phyloP scores from a whole-genome alignment of 169 alveolate genomes.

The Plasmodium chabaudi region DNA sequence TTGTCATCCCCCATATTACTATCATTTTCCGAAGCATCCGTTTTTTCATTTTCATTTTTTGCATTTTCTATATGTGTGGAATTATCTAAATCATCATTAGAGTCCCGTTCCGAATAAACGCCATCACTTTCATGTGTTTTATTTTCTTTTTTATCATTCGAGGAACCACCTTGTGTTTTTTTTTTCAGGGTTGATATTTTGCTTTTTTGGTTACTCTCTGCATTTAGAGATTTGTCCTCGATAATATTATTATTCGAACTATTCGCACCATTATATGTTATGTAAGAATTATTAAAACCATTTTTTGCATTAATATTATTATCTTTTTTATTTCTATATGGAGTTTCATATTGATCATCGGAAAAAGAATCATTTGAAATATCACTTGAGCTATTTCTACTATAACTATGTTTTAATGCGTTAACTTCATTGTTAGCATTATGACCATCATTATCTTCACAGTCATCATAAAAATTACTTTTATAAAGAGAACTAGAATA shows the following conservation, averaged over 20 bases:
- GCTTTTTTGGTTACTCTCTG: slow-evolving; percentile 10
- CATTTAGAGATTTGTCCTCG: neutral
- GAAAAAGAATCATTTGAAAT: slow-evolving; percentile 32
- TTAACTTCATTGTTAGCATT: slow-evolving; percentile 7
- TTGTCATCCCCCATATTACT: neutral
- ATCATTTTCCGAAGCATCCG: neutral
- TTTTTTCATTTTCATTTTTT: neutral
- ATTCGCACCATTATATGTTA: slow-evolving; percentile 7
- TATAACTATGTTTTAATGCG: neutral
- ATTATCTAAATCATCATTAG: neutral
- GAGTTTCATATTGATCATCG: slow-evolving; percentile 36
- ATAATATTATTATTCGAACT: neutral
- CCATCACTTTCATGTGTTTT: neutral
- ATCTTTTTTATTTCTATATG: slow-evolving; percentile 37
- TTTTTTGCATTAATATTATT: slow-evolving; percentile 20
- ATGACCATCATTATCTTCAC: slow-evolving; percentile 6
- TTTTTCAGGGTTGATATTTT: neutral
- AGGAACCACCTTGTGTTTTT: neutral
- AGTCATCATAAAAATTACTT: slow-evolving; percentile 29
- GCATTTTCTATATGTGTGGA: neutral
- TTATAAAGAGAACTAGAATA: slow-evolving; percentile 41
- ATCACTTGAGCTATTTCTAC: neutral
- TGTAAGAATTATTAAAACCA: slow-evolving; percentile 17
- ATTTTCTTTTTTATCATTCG: neutral
- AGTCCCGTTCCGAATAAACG: neutral